phyloP scores from a whole-genome alignment of 2,329 filamentous ascomycete genomes.

The Nigrograna mackinnonii region DNA sequence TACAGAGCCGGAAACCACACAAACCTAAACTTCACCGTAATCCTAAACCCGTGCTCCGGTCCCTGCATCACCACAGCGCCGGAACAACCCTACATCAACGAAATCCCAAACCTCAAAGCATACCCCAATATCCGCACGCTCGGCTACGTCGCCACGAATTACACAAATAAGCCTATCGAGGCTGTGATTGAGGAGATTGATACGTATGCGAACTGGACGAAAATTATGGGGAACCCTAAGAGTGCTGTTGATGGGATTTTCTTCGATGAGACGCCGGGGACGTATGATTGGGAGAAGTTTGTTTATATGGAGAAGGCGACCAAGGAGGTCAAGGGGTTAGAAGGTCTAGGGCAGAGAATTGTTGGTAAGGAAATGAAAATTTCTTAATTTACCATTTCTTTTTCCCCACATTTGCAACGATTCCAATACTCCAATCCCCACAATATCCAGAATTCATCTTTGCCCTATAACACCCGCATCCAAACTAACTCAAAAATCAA shows the following conservation, averaged over 20 bases:
- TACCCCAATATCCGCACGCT: slow-evolving; percentile 53
- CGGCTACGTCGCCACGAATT: slow-evolving; percentile 56
- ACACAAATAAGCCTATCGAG: slow-evolving; percentile 34
- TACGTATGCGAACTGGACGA: slow-evolving; percentile 50
- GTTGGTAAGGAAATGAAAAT: slow-evolving; percentile 15
- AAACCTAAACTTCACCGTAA: slow-evolving; percentile 52
- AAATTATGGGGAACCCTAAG: slow-evolving; percentile 27
- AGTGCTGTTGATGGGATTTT: slow-evolving; percentile 54
- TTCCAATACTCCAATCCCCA: too few relatives aligned
- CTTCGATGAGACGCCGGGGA: slow-evolving; percentile 52
- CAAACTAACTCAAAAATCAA: not conserved
- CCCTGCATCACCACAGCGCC: slow-evolving; percentile 15
- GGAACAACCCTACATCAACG: slow-evolving; percentile 20
- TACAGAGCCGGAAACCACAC: slow-evolving; percentile 30
- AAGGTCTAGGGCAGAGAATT: slow-evolving; percentile 18
- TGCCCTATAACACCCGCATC: too few relatives aligned
- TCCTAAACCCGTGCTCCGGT: slow-evolving; percentile 51
- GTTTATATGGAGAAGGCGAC: slow-evolving; percentile 16
- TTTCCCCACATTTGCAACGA: not conserved
- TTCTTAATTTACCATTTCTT: not conserved
- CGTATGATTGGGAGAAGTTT: slow-evolving; percentile 20
- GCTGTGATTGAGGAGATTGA: slow-evolving; percentile 43
- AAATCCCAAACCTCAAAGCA: slow-evolving; percentile 43
- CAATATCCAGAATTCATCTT: too few relatives aligned
- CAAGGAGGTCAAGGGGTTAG: slow-evolving; percentile 9